A percentile compares a stretch with the other conserved stretches of the same genome.
These are phyloP conservation scores for Boletus hoseneyae DNA, from an alignment of 1,284 basidiomycete species.

Conservation along the genomic window DNA sequence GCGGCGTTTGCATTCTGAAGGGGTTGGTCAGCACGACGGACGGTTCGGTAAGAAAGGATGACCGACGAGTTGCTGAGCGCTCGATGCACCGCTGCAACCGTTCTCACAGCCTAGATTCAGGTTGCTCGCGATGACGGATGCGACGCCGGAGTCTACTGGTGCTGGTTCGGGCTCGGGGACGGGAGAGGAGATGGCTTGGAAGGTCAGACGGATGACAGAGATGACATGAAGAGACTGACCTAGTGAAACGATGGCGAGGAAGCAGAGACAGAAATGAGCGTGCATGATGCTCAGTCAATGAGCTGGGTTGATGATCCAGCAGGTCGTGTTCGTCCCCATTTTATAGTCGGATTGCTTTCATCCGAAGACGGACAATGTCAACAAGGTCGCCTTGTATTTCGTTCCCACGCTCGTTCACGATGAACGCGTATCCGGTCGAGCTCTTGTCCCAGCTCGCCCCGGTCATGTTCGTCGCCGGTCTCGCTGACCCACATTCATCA, in stretches of 20 bases:
- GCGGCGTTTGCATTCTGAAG: conserved; percentile 24
- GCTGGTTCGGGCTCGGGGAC: conserved; percentile 20
- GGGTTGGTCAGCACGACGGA: conserved; percentile 1
- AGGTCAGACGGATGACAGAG: background rate
- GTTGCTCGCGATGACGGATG: conserved; percentile 22
- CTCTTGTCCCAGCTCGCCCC: conserved; percentile 82
- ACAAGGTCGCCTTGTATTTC: too few relatives aligned
- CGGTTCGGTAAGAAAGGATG: too few relatives aligned
- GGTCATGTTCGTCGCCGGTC: conserved; percentile 90
- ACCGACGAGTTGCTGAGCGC: conserved; percentile 25
- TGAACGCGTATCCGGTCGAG: conserved; percentile 90
- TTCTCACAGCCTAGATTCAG: conserved; percentile 24
- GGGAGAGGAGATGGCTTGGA: conserved; percentile 22
- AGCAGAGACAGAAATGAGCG: conserved; percentile 20
- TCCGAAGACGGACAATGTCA: too few relatives aligned
- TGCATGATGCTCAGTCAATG: conserved; percentile 13
- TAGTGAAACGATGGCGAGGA: conserved; percentile 21
- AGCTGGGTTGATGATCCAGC: background rate
- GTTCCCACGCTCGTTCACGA: too few relatives aligned
- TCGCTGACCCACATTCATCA: conserved; percentile 31
- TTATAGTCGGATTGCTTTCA: background rate
- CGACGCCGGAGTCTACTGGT: conserved; percentile 20
- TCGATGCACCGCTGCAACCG: conserved; percentile 22
- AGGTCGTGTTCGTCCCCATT: background rate
- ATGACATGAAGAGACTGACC: conserved; percentile 8